phyloP scores from a whole-genome alignment of 148 eudicot genomes.

The Spergularia bocconei region DNA sequence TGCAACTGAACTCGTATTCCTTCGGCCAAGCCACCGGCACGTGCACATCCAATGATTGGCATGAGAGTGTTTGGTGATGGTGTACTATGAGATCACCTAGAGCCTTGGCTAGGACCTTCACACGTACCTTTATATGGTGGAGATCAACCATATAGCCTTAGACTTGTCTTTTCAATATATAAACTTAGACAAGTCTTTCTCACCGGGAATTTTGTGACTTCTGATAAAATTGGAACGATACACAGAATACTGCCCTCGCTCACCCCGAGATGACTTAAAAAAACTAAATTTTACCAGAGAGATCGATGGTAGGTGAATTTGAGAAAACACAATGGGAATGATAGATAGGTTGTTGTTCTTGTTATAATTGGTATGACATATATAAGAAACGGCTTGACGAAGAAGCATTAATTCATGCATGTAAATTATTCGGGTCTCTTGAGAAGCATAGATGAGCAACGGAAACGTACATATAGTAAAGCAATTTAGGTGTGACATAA shows the following conservation, averaged over 20 bases:
- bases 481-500: constrained; percentile 2
- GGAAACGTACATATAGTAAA: neutral
- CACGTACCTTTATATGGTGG: constrained; percentile 34
- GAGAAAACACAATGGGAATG: neutral
- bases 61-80: constrained; percentile 22
- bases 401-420: constrained; percentile 15
- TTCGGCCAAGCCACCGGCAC: constrained; percentile 21
- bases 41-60: constrained; percentile 30
- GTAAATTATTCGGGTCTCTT: neutral
- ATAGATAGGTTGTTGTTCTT: neutral
- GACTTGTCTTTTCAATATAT: neutral
- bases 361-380: neutral
- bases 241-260: neutral
- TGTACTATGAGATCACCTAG: constrained; percentile 38
- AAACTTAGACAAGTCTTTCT: too few species aligned
- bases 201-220: neutral
- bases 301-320: neutral
- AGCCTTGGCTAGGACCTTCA: constrained; percentile 41
- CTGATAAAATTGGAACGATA: neutral
- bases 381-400: constrained; percentile 10
- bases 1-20: constrained; percentile 34
- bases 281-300: too few species aligned
- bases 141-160: constrained; percentile 39
- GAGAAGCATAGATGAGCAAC: neutral
- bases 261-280: too few species aligned